Percentiles rank a stretch among this genome's conserved stretches.
Conservation (phyloP, 768 basidiomycete genomes). For the Pleurotus salmoneostramineus region DNA sequence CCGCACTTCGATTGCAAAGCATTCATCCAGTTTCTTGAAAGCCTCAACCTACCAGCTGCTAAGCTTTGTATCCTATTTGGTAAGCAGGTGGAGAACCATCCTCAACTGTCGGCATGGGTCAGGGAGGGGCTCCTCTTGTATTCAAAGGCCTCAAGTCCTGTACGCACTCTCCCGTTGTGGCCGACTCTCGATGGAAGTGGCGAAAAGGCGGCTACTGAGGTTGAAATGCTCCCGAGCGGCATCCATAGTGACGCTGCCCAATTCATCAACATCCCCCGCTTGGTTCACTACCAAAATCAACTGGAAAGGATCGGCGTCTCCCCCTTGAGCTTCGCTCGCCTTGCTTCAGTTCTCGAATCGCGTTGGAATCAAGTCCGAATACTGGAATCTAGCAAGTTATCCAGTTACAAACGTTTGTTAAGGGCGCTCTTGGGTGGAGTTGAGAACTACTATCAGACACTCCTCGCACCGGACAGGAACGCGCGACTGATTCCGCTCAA, state of each 20-base stretch:
- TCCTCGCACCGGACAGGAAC: conserved; percentile 30
- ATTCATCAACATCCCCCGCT: not conserved
- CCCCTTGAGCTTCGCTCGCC: conserved; percentile 10
- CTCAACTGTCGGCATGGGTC: conserved; percentile 29
- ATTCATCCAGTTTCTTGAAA: conserved; percentile 15
- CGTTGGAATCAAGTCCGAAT: not conserved
- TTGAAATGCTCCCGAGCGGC: conserved; percentile 18
- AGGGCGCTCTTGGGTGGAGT: too few relatives aligned
- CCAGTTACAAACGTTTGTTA: too few relatives aligned
- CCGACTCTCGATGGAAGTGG: conserved; percentile 11
- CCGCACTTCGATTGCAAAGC: conserved; percentile 13
- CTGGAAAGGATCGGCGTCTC: conserved; percentile 10
- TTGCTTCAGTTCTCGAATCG: conserved; percentile 13
- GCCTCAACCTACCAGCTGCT: conserved; percentile 2
- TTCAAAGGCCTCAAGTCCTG: conserved; percentile 11
- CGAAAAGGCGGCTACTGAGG: conserved; percentile 12
- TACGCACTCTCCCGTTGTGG: conserved; percentile 31
- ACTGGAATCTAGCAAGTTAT: too few relatives aligned
- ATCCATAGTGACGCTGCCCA: conserved; percentile 9
- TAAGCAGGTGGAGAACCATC: too few relatives aligned
- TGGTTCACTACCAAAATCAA: conserved; percentile 8
- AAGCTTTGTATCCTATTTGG: too few relatives aligned
- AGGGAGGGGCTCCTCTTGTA: conserved; percentile 11
- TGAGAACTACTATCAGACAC: too few relatives aligned
- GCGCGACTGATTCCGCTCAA: conserved; percentile 18